Percentiles rank a stretch among this genome's conserved stretches.
phyloP scores from a whole-genome alignment of 1,284 basidiomycete genomes.

The Mrakiaceae sp. region DNA sequence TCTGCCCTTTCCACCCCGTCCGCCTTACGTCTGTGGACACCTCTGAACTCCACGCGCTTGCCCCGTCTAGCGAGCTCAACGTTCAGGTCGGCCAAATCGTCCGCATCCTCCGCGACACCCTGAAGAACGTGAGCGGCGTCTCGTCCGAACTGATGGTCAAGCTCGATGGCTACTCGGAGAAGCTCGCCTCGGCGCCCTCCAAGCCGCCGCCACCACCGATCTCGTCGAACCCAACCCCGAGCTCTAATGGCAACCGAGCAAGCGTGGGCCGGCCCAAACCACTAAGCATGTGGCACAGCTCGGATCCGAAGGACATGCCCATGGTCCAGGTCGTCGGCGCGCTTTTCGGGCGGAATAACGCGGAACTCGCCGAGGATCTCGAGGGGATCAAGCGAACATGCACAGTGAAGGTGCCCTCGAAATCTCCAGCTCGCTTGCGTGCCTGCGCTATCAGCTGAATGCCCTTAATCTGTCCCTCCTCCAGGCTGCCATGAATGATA shows the following conservation, averaged over 20 bases:
- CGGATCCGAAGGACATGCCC: slow-evolving; percentile 49
- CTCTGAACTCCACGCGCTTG: too few relatives aligned
- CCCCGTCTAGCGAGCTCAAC: slow-evolving; percentile 52
- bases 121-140: slow-evolving; percentile 59
- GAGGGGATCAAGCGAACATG: slow-evolving; percentile 57
- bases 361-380: slow-evolving; percentile 60
- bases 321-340: slow-evolving; percentile 57
- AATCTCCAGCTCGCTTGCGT: too few relatives aligned
- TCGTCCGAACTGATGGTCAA: slow-evolving; percentile 63
- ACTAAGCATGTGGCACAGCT: slow-evolving; percentile 5
- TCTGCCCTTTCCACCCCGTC: too few relatives aligned
- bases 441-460: too few relatives aligned
- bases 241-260: neutral
- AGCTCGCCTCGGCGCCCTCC: slow-evolving; percentile 47
- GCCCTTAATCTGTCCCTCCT: neutral
- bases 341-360: slow-evolving; percentile 54
- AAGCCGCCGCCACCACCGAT: slow-evolving; percentile 17
- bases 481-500: slow-evolving; percentile 67
- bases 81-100: slow-evolving; percentile 81
- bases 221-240: slow-evolving; percentile 28
- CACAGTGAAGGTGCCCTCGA: slow-evolving; percentile 55
- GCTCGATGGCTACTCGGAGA: slow-evolving; percentile 69
- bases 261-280: slow-evolving; percentile 1
- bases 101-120: slow-evolving; percentile 66
- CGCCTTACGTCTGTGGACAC: too few relatives aligned